Conservation (phyloP, 176 grass and related monocot species). For the Paspalum vaginatum region DNA sequence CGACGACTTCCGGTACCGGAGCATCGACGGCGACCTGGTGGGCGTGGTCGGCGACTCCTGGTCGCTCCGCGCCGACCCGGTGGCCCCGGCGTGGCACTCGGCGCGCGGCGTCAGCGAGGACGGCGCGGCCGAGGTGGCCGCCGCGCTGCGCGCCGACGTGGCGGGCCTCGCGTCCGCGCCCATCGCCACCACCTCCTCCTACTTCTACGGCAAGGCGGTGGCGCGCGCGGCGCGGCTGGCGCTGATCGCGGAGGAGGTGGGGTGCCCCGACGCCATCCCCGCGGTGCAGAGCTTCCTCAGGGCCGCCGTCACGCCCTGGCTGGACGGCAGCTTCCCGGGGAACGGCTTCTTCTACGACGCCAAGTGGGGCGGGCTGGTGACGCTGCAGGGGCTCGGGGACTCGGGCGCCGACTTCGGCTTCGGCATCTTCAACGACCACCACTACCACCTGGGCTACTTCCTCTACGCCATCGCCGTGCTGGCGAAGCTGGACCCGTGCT, state of each 20-base stretch:
- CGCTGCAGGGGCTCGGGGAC: slow-evolving; percentile 59
- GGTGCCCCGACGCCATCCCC: slow-evolving; percentile 68
- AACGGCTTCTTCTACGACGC: slow-evolving; percentile 79
- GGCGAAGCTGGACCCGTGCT: slow-evolving; percentile 75
- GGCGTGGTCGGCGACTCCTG: slow-evolving; percentile 82
- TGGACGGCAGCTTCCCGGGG: slow-evolving; percentile 77
- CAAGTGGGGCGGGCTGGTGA: slow-evolving; percentile 86
- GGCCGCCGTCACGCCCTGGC: slow-evolving; percentile 72
- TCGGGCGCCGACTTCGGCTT: slow-evolving; percentile 86
- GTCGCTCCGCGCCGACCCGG: slow-evolving; percentile 57
- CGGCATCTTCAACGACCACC: slow-evolving; percentile 92
- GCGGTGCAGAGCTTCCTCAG: slow-evolving; percentile 59
- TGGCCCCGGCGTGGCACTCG: slow-evolving; percentile 80
- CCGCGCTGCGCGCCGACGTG: slow-evolving; percentile 68
- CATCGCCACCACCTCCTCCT: slow-evolving; percentile 80
- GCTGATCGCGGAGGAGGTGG: slow-evolving; percentile 83
- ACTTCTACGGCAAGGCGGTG: slow-evolving; percentile 91
- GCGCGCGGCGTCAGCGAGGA: slow-evolving; percentile 63
- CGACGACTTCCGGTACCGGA: slow-evolving; percentile 76
- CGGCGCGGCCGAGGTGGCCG: slow-evolving; percentile 60
- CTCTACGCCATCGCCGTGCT: slow-evolving; percentile 90
- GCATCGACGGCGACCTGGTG: slow-evolving; percentile 94
- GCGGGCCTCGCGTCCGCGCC: slow-evolving; percentile 43
- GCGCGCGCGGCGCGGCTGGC: slow-evolving; percentile 80
- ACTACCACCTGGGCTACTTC: slow-evolving; percentile 99